Percentiles rank a stretch among this genome's conserved stretches.
Evolutionary conservation across 2,329 filamentous ascomycete genomes (phyloP).

Genomic region (Clarireedia sp.): DNA sequence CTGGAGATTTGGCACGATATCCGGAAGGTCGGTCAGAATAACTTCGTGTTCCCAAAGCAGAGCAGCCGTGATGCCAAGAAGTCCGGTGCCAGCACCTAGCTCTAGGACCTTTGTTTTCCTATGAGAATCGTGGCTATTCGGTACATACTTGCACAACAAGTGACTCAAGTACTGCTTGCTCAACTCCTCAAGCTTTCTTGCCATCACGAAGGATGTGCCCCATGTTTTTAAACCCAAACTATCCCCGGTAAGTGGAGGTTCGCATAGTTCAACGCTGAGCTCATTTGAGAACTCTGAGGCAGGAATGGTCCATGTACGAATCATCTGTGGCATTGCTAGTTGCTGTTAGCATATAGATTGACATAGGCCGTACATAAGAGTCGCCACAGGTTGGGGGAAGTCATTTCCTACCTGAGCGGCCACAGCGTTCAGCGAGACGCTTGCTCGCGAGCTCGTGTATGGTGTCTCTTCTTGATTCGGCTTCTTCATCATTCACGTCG

Average conservation of each 20-base stretch:
- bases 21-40: slow-evolving; percentile 71
- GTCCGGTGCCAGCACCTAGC: slow-evolving; percentile 80
- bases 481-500: slow-evolving; percentile 21
- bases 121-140: neutral
- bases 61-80: slow-evolving; percentile 82
- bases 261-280: slow-evolving; percentile 64
- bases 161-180: slow-evolving; percentile 22
- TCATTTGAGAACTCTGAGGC: slow-evolving; percentile 28
- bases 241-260: slow-evolving; percentile 82
- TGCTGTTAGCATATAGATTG: neutral
- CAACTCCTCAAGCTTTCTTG: slow-evolving; percentile 54
- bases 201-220: slow-evolving; percentile 82
- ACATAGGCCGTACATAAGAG: neutral
- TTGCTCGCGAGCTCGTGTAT: slow-evolving; percentile 75
- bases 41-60: slow-evolving; percentile 60
- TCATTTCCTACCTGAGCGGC: slow-evolving; percentile 51
- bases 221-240: slow-evolving; percentile 91
- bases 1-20: slow-evolving; percentile 75
- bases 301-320: slow-evolving; percentile 51
- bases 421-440: slow-evolving; percentile 78
- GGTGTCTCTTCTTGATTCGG: slow-evolving; percentile 48
- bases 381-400: neutral
- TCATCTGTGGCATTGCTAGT: slow-evolving; percentile 54
- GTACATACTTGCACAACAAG: slow-evolving; percentile 31
- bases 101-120: slow-evolving; percentile 48